These are phyloP conservation scores for Drechslerella dactyloides DNA, from an alignment of 2,329 filamentous ascomycete species.

Conservation along the genomic window DNA sequence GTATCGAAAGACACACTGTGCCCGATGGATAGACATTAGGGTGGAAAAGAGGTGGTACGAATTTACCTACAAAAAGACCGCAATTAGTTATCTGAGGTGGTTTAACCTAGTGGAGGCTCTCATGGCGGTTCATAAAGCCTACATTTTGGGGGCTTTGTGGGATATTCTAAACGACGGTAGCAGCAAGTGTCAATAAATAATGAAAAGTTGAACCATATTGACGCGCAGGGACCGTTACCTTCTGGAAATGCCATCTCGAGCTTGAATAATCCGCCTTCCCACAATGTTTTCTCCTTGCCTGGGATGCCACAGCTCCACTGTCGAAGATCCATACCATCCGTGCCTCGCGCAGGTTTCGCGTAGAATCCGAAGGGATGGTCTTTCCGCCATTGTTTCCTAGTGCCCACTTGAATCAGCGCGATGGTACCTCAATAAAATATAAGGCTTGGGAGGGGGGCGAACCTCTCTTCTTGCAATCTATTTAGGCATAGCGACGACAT, in stretches of 20 bases:
- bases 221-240: conserved; percentile 64
- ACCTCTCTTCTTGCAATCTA: conserved; percentile 86
- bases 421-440: conserved; percentile 39
- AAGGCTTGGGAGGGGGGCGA: conserved; percentile 56
- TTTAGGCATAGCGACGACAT: conserved; percentile 87
- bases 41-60: conserved; percentile 92
- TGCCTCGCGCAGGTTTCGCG: conserved; percentile 81
- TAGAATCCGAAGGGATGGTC: conserved; percentile 98
- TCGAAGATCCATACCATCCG: conserved; percentile 85
- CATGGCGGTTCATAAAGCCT: conserved; percentile 58
- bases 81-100: conserved; percentile 46
- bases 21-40: conserved; percentile 98
- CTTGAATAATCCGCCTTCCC: conserved; percentile 98
- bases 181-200: conserved; percentile 20
- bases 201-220: not conserved
- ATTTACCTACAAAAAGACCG: conserved; percentile 74
- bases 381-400: conserved; percentile 91
- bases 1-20: conserved; percentile 93
- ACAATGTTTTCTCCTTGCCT: conserved; percentile 94
- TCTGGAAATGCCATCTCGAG: conserved; percentile 91
- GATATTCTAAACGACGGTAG: conserved; percentile 74
- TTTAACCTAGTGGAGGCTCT: not conserved
- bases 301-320: conserved; percentile 96
- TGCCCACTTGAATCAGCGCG: conserved; percentile 15
- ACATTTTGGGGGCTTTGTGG: conserved; percentile 99